Percentiles rank a stretch among this genome's conserved stretches.
Conservation (phyloP, 257 asterid genomes). For the Solanum neorickii region DNA sequence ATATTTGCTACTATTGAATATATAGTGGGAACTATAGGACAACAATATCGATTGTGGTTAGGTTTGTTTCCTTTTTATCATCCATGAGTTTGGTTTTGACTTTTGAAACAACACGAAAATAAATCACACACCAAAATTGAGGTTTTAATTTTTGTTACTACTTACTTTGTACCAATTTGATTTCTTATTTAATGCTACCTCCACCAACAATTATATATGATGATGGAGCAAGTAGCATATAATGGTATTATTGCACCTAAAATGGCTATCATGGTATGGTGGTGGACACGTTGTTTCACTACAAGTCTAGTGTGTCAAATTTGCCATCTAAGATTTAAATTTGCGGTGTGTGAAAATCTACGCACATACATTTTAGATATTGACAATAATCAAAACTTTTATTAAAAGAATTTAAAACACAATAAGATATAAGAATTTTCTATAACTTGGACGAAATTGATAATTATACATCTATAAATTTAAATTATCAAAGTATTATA, state of each 20-base stretch:
- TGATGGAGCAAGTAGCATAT: neutral
- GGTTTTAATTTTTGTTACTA: neutral
- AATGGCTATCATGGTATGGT: neutral
- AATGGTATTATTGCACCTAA: neutral
- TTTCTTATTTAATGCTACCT: neutral
- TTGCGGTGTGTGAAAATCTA: neutral
- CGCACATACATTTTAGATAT: neutral
- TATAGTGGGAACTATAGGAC: neutral
- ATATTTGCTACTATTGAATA: neutral
- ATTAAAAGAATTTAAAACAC: neutral
- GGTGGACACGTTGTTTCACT: neutral
- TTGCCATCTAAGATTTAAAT: neutral
- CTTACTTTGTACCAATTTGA: neutral
- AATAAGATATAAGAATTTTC: too few relatives aligned
- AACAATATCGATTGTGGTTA: neutral
- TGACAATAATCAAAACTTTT: neutral
- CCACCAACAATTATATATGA: neutral
- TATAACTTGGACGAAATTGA: accelerated
- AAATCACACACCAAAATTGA: neutral
- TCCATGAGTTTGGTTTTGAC: neutral
- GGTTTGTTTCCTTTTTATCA: neutral
- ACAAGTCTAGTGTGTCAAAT: neutral
- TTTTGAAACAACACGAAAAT: neutral
- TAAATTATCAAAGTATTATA: too few relatives aligned
- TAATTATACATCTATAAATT: too few relatives aligned